Evolutionary conservation across 352 stramenopile species (phyloP), one percentile per base, ranked within the genome.

Genomic region (Thraustochytrium striatum): DNA sequence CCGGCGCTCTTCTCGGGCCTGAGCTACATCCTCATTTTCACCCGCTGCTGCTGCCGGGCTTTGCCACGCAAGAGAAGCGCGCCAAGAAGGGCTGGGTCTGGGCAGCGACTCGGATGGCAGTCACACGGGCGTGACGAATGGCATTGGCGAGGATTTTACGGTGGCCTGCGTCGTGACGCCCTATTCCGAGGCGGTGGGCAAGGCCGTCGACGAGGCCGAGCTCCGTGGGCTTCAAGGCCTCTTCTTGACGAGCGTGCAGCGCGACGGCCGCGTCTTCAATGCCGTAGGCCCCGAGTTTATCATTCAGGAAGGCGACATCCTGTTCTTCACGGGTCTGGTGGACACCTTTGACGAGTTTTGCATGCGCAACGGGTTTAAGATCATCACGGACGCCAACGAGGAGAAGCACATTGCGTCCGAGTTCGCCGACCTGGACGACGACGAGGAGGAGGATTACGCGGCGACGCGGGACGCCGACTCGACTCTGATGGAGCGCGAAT

Each of bases 221-320:
- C 80, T 91, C 57, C 81, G 87, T 65, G 85, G 88, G 73, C 87
- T 87, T 33, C 82, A 86, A 61, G 87, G 86, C 25, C 83, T 90
- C 57, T 91, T 86, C 68, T 72, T 91, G 11, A 85, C 88, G 2
- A 88, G 83, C 69, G 87, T 91, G 9, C 84, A 88, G 82, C 82
- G 86, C 72, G 80, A 82, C 11, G 86, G 86, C n/a, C 89, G 88
- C 65, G 70, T 89, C 0, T 84, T 88, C 83, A 73, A 86, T 57
- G 87, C 87, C 13, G 87, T 91, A 11, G 85, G 86, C 43, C 83
- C 85, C 79, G 85, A 91, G 1, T 90, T 91, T 73, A 84, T 90
- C 21, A 78, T 91, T 9, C 86, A 88, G 80, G 86, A 84, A 0
- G 83, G 84, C 69, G 87, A 90, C 61, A 52, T 85, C 69, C 61